A percentile compares a stretch with the other conserved stretches of the same genome.
Evolutionary conservation across 1,139 yeast genomes (phyloP).

Genomic region (Taphrina communis): DNA sequence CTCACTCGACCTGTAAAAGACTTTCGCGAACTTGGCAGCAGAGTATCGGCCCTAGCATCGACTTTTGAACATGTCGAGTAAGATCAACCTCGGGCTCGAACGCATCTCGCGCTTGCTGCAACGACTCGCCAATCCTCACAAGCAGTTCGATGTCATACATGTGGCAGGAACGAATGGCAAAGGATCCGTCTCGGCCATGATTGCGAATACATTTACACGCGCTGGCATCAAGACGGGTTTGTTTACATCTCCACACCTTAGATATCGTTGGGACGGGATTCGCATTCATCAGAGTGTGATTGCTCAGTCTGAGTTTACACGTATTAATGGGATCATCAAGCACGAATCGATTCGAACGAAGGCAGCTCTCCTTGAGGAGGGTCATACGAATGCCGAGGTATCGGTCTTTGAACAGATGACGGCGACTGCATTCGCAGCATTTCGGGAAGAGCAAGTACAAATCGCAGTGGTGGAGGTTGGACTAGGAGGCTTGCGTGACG

Average conservation of each 20-base stretch:
- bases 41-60: too few relatives aligned
- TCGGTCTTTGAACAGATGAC: slow-evolving; percentile 70
- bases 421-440: slow-evolving; percentile 84
- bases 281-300: slow-evolving; percentile 69
- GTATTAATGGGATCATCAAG: slow-evolving; percentile 56
- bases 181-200: slow-evolving; percentile 96
- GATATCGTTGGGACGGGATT: slow-evolving; percentile 88
- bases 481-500: slow-evolving; percentile 95
- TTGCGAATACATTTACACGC: slow-evolving; percentile 68
- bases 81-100: slow-evolving; percentile 40
- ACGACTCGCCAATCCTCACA: slow-evolving; percentile 42
- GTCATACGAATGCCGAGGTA: slow-evolving; percentile 64
- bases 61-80: slow-evolving; percentile 7
- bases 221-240: slow-evolving; percentile 77
- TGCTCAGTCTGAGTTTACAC: slow-evolving; percentile 67
- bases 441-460: slow-evolving; percentile 81
- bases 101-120: slow-evolving; percentile 40
- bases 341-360: not conserved
- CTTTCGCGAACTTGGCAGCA: too few relatives aligned
- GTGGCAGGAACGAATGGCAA: slow-evolving; percentile 98
- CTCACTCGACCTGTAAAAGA: too few relatives aligned
- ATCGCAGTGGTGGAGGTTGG: slow-evolving; percentile 97
- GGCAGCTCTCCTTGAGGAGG: slow-evolving; percentile 79
- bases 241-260: slow-evolving; percentile 93
- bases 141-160: slow-evolving; percentile 66